These are phyloP conservation scores for Trifolium fragiferum DNA, from an alignment of 306 rosid species.

Conservation along the genomic window DNA sequence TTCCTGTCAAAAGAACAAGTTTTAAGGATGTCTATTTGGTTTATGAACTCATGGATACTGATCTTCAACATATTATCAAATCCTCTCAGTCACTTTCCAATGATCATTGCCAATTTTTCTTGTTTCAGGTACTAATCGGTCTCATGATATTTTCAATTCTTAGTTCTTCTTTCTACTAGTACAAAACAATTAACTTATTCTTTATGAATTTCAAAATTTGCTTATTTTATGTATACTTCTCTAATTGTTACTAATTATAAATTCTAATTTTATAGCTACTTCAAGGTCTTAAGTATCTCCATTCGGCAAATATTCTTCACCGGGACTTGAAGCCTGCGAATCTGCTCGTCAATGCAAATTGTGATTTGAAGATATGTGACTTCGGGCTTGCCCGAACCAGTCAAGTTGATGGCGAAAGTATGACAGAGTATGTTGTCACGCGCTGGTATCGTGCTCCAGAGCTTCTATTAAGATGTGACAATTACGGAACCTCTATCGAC, in stretches of 20 bases:
- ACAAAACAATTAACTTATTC: not conserved
- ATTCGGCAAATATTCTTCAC: not conserved
- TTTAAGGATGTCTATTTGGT: slow-evolving; percentile 88
- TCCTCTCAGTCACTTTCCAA: not conserved
- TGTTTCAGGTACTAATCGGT: not conserved
- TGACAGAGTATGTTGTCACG: slow-evolving; percentile 4
- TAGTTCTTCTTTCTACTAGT: not conserved
- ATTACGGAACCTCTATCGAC: not conserved
- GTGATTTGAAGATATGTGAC: slow-evolving; percentile 3
- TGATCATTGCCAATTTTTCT: not conserved
- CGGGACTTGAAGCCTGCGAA: not conserved
- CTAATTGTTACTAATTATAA: not conserved
- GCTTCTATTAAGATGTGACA: not conserved
- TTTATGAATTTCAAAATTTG: too few relatives aligned
- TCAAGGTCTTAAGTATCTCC: not conserved
- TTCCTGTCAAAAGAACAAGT: slow-evolving; percentile 63
- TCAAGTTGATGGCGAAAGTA: not conserved
- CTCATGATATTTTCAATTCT: too few relatives aligned
- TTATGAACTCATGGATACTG: slow-evolving; percentile 94
- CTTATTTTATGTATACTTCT: too few relatives aligned
- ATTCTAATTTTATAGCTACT: not conserved
- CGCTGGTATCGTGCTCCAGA: not conserved
- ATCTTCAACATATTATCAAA: slow-evolving; percentile 51
- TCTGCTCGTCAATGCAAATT: not conserved
- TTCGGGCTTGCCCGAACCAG: not conserved